These are phyloP conservation scores for Pichia sp. DNA, from an alignment of 1,139 yeast species.

Conservation along the genomic window DNA sequence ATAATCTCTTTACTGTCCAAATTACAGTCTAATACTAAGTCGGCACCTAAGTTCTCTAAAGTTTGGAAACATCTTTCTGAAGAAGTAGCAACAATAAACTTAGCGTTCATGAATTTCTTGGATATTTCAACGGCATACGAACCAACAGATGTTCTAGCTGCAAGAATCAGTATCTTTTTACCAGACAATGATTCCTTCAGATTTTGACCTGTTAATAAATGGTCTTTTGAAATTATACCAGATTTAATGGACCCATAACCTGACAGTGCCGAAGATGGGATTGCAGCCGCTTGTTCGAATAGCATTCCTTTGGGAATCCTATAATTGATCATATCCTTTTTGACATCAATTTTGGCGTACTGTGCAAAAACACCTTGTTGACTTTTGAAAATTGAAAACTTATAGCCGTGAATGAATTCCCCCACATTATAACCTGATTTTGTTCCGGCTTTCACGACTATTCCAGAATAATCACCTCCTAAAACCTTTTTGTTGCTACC, in stretches of 20 bases:
- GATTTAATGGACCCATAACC: constrained; percentile 18
- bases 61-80: constrained; percentile 23
- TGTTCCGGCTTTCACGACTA: constrained; percentile 50
- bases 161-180: constrained; percentile 45
- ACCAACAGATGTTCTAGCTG: constrained; percentile 72
- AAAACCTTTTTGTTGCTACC: constrained; percentile 42
- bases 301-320: constrained; percentile 41
- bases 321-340: constrained; percentile 27
- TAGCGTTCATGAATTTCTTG: constrained; percentile 36
- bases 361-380: constrained; percentile 44
- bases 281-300: constrained; percentile 49
- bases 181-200: constrained; percentile 19
- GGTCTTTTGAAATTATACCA: not conserved
- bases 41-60: constrained; percentile 16
- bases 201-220: not conserved
- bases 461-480: constrained; percentile 68
- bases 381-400: constrained; percentile 32
- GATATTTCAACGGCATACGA: constrained; percentile 51
- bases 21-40: constrained; percentile 17
- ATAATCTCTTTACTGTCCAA: constrained; percentile 24
- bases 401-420: constrained; percentile 57
- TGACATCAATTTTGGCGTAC: constrained; percentile 38
- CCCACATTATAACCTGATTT: constrained; percentile 36
- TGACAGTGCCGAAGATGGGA: constrained; percentile 41
- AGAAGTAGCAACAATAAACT: constrained; percentile 34